Percentiles rank a stretch among this genome's conserved stretches.
These are phyloP conservation scores for Exobasidium cylindrosporum DNA, from an alignment of 1,284 basidiomycete genomes.

Conservation along the genomic window DNA sequence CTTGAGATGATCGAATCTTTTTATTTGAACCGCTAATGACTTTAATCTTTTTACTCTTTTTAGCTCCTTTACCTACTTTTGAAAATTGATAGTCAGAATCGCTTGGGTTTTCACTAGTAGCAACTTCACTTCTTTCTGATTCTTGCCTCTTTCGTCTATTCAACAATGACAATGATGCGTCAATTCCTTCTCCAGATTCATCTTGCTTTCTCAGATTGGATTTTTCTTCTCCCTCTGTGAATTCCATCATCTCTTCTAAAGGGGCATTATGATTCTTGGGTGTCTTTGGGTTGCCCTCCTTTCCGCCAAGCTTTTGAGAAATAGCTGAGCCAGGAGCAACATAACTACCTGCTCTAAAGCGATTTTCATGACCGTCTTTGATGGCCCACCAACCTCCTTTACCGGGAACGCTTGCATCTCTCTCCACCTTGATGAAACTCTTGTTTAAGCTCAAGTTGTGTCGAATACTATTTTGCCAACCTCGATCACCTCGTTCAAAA, in stretches of 20 bases:
- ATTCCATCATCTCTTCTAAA: neutral
- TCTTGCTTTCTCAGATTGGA: too few species aligned
- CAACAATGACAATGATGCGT: neutral
- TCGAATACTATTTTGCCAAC: conserved; percentile 91
- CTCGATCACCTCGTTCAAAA: conserved; percentile 87
- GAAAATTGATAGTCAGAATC: neutral
- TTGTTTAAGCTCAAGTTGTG: conserved; percentile 83
- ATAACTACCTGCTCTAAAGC: conserved; percentile 49
- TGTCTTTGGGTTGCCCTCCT: neutral
- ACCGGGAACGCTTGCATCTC: conserved; percentile 55
- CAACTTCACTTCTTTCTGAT: neutral
- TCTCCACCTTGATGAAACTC: conserved; percentile 66
- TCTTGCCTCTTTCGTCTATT: neutral
- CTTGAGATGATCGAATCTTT: neutral
- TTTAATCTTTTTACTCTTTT: neutral
- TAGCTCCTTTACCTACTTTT: neutral
- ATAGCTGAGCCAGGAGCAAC: conserved; percentile 22
- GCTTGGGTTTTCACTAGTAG: too few species aligned
- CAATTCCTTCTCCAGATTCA: too few species aligned
- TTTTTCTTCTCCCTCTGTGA: neutral
- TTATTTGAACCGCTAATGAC: neutral
- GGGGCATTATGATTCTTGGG: neutral
- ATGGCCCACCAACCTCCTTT: conserved; percentile 59
- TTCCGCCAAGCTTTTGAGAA: conserved; percentile 21
- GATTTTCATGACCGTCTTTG: conserved; percentile 48